A percentile compares a stretch with the other conserved stretches of the same genome.
These are phyloP conservation scores for Geotrichum histeridarum DNA, from an alignment of 1,139 yeast genomes.

Conservation along the genomic window DNA sequence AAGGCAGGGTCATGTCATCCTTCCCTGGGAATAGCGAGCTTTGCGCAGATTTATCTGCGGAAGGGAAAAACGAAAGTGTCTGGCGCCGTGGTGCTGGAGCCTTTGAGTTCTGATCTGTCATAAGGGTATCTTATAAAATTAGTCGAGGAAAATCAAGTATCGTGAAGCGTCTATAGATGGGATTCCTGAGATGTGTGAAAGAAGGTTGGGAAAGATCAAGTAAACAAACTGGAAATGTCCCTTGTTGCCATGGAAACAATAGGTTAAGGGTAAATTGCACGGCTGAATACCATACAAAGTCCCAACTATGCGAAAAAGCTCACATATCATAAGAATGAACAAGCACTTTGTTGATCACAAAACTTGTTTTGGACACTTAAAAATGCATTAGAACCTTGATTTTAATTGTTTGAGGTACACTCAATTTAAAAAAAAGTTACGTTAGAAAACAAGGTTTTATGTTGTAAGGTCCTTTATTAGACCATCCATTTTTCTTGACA, in stretches of 20 bases:
- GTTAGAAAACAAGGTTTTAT: neutral
- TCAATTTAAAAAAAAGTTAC: neutral
- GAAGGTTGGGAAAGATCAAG: neutral
- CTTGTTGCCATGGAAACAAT: neutral
- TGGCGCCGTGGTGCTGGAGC: conserved; percentile 1
- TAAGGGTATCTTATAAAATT: neutral
- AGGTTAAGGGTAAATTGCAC: neutral
- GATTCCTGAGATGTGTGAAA: neutral
- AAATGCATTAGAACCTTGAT: too few relatives aligned
- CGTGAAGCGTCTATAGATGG: neutral
- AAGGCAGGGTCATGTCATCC: neutral
- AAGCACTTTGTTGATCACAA: neutral
- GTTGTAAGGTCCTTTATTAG: neutral
- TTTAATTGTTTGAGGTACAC: too few relatives aligned
- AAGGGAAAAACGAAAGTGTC: conserved; percentile 6
- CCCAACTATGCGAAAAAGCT: too few relatives aligned
- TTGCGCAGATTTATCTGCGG: neutral
- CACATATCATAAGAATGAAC: too few relatives aligned
- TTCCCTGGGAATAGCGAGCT: neutral
- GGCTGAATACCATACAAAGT: neutral
- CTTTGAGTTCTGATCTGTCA: conserved; percentile 2
- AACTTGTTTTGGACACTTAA: neutral
- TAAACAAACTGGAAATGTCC: neutral
- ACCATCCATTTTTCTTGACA: neutral
- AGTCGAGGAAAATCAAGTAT: neutral